Evolutionary conservation across 352 stramenopile species (phyloP).

Genomic region (Discostella stelligera): DNA sequence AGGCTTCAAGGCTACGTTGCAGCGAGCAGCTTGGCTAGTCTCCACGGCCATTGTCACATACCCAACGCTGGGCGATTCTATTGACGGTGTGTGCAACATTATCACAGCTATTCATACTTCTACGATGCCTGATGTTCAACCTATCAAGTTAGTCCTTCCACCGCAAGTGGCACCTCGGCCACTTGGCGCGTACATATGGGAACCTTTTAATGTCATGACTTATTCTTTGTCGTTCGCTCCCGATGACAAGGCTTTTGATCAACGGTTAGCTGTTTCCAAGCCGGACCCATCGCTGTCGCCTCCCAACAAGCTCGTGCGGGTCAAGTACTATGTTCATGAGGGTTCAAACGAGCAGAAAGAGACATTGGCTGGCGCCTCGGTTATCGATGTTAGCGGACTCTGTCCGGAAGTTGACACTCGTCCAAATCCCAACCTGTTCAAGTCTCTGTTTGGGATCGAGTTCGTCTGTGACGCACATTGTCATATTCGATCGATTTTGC

Average conservation of each 20-base stretch:
- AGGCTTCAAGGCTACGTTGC: neutral
- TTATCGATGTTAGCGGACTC: no score
- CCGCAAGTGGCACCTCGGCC: neutral
- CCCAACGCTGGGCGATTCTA: conserved; percentile 6
- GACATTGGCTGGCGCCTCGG: neutral
- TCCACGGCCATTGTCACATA: neutral
- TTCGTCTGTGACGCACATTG: neutral
- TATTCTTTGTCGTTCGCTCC: neutral
- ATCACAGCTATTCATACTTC: conserved; percentile 7
- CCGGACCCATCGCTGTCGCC: no score
- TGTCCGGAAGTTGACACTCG: no score
- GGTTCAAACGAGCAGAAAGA: neutral
- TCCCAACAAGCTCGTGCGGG: neutral
- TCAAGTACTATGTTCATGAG: conserved; percentile 1
- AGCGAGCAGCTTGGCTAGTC: neutral
- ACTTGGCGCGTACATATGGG: neutral
- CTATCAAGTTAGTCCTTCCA: neutral
- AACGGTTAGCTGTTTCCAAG: neutral
- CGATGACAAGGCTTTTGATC: neutral
- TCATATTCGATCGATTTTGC: conserved; percentile 18
- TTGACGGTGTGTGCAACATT: neutral
- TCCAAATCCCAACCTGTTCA: conserved; percentile 17
- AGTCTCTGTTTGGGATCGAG: conserved; percentile 28
- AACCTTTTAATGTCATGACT: no score
- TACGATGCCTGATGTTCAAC: neutral